Conservation (phyloP, 2,329 filamentous ascomycete genomes). For the Polychaeton citri region DNA sequence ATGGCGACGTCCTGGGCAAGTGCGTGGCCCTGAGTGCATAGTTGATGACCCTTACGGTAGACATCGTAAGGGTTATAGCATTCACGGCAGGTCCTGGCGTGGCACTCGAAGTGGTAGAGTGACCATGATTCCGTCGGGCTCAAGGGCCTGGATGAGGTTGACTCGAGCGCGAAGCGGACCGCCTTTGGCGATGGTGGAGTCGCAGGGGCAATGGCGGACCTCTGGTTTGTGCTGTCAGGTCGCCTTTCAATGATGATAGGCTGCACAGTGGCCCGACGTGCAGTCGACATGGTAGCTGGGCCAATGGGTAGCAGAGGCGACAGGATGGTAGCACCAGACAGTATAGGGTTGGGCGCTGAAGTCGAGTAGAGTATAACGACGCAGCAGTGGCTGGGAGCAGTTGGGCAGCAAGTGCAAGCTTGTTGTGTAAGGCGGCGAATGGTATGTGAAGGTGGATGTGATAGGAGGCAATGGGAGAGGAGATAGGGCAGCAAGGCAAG, state of each 20-base stretch:
- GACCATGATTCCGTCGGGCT: slow-evolving; percentile 31
- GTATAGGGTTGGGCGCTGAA: too few relatives aligned
- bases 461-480: too few relatives aligned
- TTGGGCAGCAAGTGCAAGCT: too few relatives aligned
- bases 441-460: too few relatives aligned
- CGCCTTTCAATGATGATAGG: not conserved
- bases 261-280: not conserved
- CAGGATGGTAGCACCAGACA: too few relatives aligned
- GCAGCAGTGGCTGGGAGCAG: too few relatives aligned
- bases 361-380: too few relatives aligned
- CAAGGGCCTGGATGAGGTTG: slow-evolving; percentile 25
- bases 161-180: slow-evolving; percentile 16
- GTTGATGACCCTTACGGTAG: slow-evolving; percentile 24
- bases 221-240: slow-evolving; percentile 1
- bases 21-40: slow-evolving; percentile 30
- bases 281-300: not conserved
- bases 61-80: slow-evolving; percentile 33
- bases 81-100: slow-evolving; percentile 30
- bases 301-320: too few relatives aligned
- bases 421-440: too few relatives aligned
- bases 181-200: slow-evolving; percentile 17
- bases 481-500: too few relatives aligned
- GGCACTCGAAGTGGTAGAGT: slow-evolving; percentile 34
- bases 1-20: slow-evolving; percentile 32
- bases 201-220: slow-evolving; percentile 10